Evolutionary conservation across 805 yeast genomes (phyloP), one percentile per base, ranked within the genome.

Genomic region (Lipomyces orientalis): DNA sequence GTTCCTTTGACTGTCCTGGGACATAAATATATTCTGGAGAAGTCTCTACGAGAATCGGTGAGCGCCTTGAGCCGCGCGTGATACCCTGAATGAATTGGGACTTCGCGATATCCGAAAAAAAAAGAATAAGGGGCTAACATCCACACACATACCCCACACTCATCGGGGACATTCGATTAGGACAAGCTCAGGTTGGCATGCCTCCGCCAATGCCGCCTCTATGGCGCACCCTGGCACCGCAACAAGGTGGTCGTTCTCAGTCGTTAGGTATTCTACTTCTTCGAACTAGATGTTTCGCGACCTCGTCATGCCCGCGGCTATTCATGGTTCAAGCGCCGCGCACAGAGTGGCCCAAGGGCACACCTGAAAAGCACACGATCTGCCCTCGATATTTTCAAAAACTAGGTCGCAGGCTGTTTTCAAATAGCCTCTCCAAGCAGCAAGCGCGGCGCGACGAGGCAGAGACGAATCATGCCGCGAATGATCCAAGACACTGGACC

Each of bases 111-210:
- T 12, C 5, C 4, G 14, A 2, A 9, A 37, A 37, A 37, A 37
- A 10, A 10, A 10, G 39, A 12, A 5, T 12, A 5, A 4, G 4
- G 43, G 29, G 29, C 22, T 10, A 43, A 16, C 49, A 0, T 37
- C 10, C 14, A n/a, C 22, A 43, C 49, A 19, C 6, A 43, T 43
- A n/a, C 22, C 49, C 49, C 22, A n/a, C 22, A 43, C 9, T 6
- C 49, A 12, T 43, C 22, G 6, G 49, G 49, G 22, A 43, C 14
- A 43, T 43, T 43, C 22, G 49, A 43, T 43, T 43, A n/a, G 22
- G 49, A 43, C 49, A 19, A 43, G 25, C 49, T n/a, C 49, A n/a
- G 49, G 49, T 43, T 43, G 49, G 49, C 22, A 43, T 43, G 49
- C 22, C 49, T n/a, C 22, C 22, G n/a, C 49, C n/a, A 16, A 16